Conservation (phyloP, 495 filamentous ascomycete genomes). For the Venustampulla echinocandica region DNA sequence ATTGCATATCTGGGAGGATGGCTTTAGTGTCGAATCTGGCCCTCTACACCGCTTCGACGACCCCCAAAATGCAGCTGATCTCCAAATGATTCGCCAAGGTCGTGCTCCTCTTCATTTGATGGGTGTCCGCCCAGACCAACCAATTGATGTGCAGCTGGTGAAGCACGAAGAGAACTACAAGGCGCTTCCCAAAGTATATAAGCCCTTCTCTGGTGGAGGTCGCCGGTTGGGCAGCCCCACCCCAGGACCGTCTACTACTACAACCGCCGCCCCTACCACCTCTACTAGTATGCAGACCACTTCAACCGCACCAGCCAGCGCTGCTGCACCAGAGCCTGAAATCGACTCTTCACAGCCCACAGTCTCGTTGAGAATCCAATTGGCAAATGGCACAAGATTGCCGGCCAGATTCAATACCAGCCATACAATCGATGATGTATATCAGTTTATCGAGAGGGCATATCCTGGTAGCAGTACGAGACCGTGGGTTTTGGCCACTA, state of each 20-base stretch:
- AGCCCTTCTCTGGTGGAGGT: conserved; percentile 75
- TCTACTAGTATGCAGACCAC: too few species aligned
- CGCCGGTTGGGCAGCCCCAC: conserved; percentile 88
- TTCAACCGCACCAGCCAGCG: conserved; percentile 25
- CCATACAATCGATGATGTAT: conserved; percentile 86
- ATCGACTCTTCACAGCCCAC: conserved; percentile 71
- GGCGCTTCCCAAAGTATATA: conserved; percentile 74
- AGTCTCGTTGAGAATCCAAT: conserved; percentile 74
- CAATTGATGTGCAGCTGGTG: conserved; percentile 83
- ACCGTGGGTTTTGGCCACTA: conserved; percentile 80
- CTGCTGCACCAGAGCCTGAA: conserved; percentile 36
- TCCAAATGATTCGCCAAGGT: conserved; percentile 78
- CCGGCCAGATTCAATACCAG: conserved; percentile 84
- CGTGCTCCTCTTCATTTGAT: conserved; percentile 81
- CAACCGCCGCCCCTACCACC: conserved; percentile 26
- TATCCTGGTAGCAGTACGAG: conserved; percentile 50
- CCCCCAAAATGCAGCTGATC: conserved; percentile 69
- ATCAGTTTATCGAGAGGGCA: conserved; percentile 68
- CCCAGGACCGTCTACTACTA: conserved; percentile 45
- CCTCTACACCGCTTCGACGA: conserved; percentile 84
- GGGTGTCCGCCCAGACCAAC: conserved; percentile 76
- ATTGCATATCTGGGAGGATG: conserved; percentile 88
- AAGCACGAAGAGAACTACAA: conserved; percentile 80
- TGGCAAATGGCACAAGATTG: conserved; percentile 82
- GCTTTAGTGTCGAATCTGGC: conserved; percentile 92